Evolutionary conservation across 1,139 yeast genomes (phyloP).

Genomic region (Kurtzmaniella quercitrusa): DNA sequence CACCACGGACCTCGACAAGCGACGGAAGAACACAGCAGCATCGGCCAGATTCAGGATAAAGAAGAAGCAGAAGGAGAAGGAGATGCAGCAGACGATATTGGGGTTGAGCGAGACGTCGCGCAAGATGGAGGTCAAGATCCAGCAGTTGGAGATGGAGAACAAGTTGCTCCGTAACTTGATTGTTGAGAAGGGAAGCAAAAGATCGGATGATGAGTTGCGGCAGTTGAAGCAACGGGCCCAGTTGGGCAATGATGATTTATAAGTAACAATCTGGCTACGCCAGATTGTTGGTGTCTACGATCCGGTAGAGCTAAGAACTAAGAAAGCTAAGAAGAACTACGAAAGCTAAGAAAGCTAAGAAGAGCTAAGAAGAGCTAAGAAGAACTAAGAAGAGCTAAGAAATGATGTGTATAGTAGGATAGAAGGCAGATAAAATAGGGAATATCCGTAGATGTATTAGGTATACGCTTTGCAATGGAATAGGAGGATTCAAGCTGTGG

Average conservation of each 20-base stretch:
- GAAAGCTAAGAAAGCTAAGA: no score
- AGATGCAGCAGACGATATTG: conserved; percentile 55
- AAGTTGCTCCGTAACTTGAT: conserved; percentile 65
- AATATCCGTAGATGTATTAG: no score
- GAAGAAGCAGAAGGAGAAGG: conserved; percentile 56
- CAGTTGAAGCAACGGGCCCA: conserved; percentile 32
- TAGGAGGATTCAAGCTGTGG: no score
- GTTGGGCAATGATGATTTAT: conserved; percentile 6
- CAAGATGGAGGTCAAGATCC: conserved; percentile 53
- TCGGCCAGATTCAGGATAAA: conserved; percentile 59
- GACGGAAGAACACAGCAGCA: conserved; percentile 60
- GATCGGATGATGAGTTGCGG: conserved; percentile 38
- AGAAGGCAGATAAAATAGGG: no score
- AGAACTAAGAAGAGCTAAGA: no score
- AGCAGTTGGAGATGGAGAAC: conserved; percentile 59
- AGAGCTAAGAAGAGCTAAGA: no score
- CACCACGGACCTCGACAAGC: conserved; percentile 49
- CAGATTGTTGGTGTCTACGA: no score
- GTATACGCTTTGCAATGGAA: no score
- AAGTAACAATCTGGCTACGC: no score
- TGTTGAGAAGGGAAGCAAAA: conserved; percentile 54
- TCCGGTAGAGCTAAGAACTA: no score
- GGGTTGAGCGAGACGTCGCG: conserved; percentile 60
- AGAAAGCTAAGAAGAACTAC: no score
- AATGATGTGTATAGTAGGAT: no score